Conservation (phyloP, 1,284 basidiomycete species). For the Austropuccinia psidii region DNA sequence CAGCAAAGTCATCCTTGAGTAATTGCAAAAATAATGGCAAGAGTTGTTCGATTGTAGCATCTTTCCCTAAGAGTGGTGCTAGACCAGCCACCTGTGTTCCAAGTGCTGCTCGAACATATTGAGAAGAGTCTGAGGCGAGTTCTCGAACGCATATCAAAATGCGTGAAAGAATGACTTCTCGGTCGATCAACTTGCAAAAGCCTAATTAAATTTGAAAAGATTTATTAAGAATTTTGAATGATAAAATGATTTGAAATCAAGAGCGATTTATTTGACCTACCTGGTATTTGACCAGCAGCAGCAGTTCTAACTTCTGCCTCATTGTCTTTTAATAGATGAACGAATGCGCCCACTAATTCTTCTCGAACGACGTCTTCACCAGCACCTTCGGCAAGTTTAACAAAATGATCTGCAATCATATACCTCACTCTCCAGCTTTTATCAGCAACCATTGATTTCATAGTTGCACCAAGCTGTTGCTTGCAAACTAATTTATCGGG, state of each 20-base stretch:
- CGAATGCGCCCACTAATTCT: conserved; percentile 87
- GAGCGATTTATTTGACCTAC: conserved; percentile 51
- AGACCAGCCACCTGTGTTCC: conserved; percentile 97
- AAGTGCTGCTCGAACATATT: conserved; percentile 93
- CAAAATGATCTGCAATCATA: conserved; percentile 98
- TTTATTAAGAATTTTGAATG: conserved; percentile 1
- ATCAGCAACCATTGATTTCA: conserved; percentile 79
- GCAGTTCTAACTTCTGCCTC: conserved; percentile 98
- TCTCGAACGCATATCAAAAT: conserved; percentile 96
- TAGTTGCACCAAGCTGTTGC: conserved; percentile 71
- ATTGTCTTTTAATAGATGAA: conserved; percentile 91
- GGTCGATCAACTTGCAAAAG: conserved; percentile 88
- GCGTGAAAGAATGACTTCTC: conserved; percentile 84
- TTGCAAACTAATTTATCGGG: conserved; percentile 72
- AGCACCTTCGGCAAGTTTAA: conserved; percentile 88
- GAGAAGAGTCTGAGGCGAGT: conserved; percentile 83
- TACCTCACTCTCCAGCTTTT: conserved; percentile 99
- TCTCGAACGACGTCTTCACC: conserved; percentile 85
- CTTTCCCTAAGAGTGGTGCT: conserved; percentile 86
- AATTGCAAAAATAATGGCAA: conserved; percentile 92
- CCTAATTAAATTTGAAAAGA: conserved; percentile 53
- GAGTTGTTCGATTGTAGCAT: conserved; percentile 92
- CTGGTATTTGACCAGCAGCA: conserved; percentile 90
- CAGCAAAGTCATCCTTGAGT: conserved; percentile 97
- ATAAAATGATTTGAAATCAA: conserved; percentile 2